Percentiles rank a stretch among this genome's conserved stretches.
phyloP scores from a whole-genome alignment of 202 grass and related monocot genomes.

The Dendrocalamus latiflorus region DNA sequence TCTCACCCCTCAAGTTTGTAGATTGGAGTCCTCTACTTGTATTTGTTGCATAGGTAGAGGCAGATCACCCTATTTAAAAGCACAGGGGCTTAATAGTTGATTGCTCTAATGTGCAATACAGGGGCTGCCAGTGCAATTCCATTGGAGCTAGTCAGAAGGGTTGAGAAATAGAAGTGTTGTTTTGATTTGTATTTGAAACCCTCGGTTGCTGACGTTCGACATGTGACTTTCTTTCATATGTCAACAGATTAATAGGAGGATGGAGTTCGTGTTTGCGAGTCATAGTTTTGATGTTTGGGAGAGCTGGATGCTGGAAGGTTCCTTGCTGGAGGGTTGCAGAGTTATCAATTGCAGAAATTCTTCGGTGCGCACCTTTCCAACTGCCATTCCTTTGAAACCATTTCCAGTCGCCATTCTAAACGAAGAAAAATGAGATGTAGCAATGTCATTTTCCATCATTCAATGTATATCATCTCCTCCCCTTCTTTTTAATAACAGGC shows the following conservation, averaged over 20 bases:
- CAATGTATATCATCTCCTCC: background rate
- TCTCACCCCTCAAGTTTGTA: background rate
- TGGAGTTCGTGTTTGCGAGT: constrained; percentile 66
- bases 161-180: background rate
- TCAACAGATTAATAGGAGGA: constrained; percentile 66
- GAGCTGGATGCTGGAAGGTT: constrained; percentile 83
- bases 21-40: no score
- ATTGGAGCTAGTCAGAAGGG: background rate
- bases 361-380: constrained; percentile 45
- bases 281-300: constrained; percentile 78
- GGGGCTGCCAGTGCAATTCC: no score
- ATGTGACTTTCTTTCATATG: background rate
- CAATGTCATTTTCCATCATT: background rate
- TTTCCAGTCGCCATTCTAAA: no score
- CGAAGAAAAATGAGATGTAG: background rate
- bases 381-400: no score
- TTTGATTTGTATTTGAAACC: background rate
- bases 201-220: background rate
- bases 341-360: constrained; percentile 71
- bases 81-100: background rate
- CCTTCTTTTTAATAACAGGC: background rate
- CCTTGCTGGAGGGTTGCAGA: constrained; percentile 58
- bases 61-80: background rate
- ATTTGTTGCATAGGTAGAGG: background rate
- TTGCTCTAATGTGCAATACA: background rate